phyloP scores from a whole-genome alignment of 352 stramenopile species.

The Albugo laibachii region DNA sequence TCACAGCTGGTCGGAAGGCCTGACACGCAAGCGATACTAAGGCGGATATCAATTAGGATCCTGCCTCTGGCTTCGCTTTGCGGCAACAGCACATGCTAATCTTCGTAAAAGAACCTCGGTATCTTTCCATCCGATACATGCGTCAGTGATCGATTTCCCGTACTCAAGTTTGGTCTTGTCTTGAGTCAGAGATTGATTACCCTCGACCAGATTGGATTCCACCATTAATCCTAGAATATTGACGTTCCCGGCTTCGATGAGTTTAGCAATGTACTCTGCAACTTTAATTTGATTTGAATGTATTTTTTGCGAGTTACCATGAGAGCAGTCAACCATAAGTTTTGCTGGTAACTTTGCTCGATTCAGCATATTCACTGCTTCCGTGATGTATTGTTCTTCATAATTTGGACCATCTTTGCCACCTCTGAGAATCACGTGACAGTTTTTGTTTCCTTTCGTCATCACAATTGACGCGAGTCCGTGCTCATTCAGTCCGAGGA shows the following conservation, averaged over 20 bases:
- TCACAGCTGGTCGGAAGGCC: too few species aligned
- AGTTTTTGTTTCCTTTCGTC: slow-evolving; percentile 70
- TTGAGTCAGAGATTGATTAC: slow-evolving; percentile 58
- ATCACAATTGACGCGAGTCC: slow-evolving; percentile 63
- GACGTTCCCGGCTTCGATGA: slow-evolving; percentile 37
- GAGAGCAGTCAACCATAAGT: slow-evolving; percentile 79
- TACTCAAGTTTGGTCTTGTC: slow-evolving; percentile 55
- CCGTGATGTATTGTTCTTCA: slow-evolving; percentile 44
- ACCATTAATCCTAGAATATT: slow-evolving; percentile 77
- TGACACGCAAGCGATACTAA: too few species aligned
- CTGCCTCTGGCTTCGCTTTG: slow-evolving; percentile 11
- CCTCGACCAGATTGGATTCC: slow-evolving; percentile 73
- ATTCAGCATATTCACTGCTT: slow-evolving; percentile 28
- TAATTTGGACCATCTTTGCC: slow-evolving; percentile 67
- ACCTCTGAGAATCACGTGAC: slow-evolving; percentile 69
- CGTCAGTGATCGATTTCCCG: slow-evolving; percentile 75
- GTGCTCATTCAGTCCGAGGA: slow-evolving; percentile 63
- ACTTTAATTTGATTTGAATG: slow-evolving; percentile 74
- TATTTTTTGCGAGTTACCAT: slow-evolving; percentile 73
- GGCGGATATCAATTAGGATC: background rate
- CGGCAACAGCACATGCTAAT: slow-evolving; percentile 29
- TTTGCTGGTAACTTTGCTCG: slow-evolving; percentile 48
- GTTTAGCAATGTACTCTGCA: slow-evolving; percentile 30
- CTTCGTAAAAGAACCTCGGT: slow-evolving; percentile 39
- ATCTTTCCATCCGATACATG: slow-evolving; percentile 72